These are phyloP conservation scores for Haplosporangium gracile DNA, from an alignment of 192 early-diverging fungal genomes.

Conservation along the genomic window DNA sequence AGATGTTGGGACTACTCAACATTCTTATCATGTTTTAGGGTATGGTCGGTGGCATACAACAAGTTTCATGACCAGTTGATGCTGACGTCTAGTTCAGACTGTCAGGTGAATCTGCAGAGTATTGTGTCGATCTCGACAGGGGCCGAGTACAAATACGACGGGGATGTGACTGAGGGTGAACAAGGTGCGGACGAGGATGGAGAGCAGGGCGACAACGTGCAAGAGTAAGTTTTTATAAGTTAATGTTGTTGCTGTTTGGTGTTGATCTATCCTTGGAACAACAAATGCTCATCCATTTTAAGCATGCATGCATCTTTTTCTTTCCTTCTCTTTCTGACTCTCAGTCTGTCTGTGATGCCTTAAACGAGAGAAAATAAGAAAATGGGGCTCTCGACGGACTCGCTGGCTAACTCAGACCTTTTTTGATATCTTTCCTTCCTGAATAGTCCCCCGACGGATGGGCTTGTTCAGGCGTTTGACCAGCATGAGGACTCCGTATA, in stretches of 20 bases:
- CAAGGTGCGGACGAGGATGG: constrained; percentile 18
- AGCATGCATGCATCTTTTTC: constrained; percentile 13
- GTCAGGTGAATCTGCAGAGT: constrained; percentile 89
- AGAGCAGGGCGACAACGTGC: constrained; percentile 35
- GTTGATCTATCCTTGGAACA: constrained; percentile 5
- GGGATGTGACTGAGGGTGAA: constrained; percentile 56
- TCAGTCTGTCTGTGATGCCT: background rate
- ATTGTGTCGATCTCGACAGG: constrained; percentile 89
- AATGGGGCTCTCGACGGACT: constrained; percentile 9
- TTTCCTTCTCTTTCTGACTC: background rate
- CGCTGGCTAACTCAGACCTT: constrained; percentile 2
- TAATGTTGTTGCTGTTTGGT: background rate
- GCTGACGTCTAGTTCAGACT: constrained; percentile 88
- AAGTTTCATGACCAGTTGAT: constrained; percentile 93
- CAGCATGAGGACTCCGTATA: constrained; percentile 98
- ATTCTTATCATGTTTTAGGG: constrained; percentile 60
- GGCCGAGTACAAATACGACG: constrained; percentile 58
- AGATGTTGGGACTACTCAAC: background rate
- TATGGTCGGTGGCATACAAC: constrained; percentile 89
- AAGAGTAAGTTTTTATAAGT: constrained; percentile 28
- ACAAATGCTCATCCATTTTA: constrained; percentile 4
- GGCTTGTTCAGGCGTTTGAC: constrained; percentile 88
- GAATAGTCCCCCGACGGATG: constrained; percentile 73
- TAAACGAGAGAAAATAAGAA: background rate
- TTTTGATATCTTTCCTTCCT: background rate